These are phyloP conservation scores for Cryptococcus sp. DNA, from an alignment of 1,284 basidiomycete genomes.

Conservation along the genomic window DNA sequence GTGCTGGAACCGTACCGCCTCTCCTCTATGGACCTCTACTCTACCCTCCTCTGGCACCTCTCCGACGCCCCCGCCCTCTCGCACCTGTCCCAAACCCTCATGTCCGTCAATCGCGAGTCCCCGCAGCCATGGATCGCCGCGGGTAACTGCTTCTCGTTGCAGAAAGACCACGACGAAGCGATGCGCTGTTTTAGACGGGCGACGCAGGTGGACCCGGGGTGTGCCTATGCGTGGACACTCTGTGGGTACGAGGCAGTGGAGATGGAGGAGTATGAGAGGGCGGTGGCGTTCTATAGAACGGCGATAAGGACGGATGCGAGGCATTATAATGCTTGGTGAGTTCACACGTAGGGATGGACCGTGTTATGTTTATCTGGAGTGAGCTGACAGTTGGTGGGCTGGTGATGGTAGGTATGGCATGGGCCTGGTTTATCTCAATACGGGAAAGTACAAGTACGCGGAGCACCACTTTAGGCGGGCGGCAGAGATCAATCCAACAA, in stretches of 20 bases:
- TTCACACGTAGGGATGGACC: no score
- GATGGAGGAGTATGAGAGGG: slow-evolving; percentile 86
- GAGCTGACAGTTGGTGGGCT: background rate
- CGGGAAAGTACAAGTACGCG: slow-evolving; percentile 82
- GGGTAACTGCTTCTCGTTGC: slow-evolving; percentile 86
- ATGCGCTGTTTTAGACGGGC: slow-evolving; percentile 88
- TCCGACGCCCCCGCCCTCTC: slow-evolving; percentile 75
- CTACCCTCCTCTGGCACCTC: slow-evolving; percentile 89
- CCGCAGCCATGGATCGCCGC: slow-evolving; percentile 92
- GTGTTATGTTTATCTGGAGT: background rate
- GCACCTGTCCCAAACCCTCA: slow-evolving; percentile 81
- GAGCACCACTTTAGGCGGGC: slow-evolving; percentile 93
- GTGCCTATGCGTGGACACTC: slow-evolving; percentile 87
- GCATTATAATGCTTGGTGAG: slow-evolving; percentile 93
- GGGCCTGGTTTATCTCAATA: slow-evolving; percentile 85
- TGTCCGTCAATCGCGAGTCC: slow-evolving; percentile 72
- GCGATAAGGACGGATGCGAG: slow-evolving; percentile 80
- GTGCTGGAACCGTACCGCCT: slow-evolving; percentile 78
- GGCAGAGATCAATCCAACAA: slow-evolving; percentile 81
- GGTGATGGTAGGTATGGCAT: slow-evolving; percentile 76
- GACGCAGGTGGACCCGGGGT: slow-evolving; percentile 72
- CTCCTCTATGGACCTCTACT: slow-evolving; percentile 89
- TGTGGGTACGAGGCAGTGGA: slow-evolving; percentile 86
- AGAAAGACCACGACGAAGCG: slow-evolving; percentile 85
- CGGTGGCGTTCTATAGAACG: slow-evolving; percentile 81